These are phyloP conservation scores for Zalerion maritima DNA, from an alignment of 495 filamentous ascomycete species.

Conservation along the genomic window DNA sequence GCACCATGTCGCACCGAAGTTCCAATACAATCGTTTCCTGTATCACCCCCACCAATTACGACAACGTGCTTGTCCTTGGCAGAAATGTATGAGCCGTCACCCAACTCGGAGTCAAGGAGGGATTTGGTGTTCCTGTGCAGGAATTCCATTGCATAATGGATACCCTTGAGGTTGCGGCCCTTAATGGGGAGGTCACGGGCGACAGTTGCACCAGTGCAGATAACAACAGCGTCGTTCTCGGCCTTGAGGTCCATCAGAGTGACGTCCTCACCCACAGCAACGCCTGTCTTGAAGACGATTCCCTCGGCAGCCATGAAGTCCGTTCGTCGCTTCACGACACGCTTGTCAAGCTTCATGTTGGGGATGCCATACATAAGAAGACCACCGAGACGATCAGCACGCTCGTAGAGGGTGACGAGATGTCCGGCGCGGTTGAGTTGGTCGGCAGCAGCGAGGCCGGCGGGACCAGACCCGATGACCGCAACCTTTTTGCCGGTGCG, in stretches of 20 bases:
- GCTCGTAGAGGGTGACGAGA: constrained; percentile 86
- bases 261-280: constrained; percentile 68
- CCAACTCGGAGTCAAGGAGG: constrained; percentile 79
- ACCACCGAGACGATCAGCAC: constrained; percentile 82
- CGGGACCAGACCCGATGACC: constrained; percentile 86
- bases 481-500: constrained; percentile 87
- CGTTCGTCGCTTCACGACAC: constrained; percentile 86
- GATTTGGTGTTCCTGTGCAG: constrained; percentile 98
- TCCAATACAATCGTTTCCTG: constrained; percentile 98
- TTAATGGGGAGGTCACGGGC: constrained; percentile 91
- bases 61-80: constrained; percentile 95
- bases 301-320: constrained; percentile 95
- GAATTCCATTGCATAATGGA: constrained; percentile 99
- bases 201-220: constrained; percentile 94
- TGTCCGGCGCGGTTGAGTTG: constrained; percentile 94
- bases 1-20: constrained; percentile 96
- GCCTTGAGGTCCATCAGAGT: constrained; percentile 62
- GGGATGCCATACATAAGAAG: constrained; percentile 98
- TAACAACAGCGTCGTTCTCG: constrained; percentile 72
- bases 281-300: constrained; percentile 64
- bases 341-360: constrained; percentile 99
- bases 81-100: constrained; percentile 83
- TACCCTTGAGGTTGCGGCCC: constrained; percentile 78
- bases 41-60: constrained; percentile 97
- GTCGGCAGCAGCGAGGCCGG: constrained; percentile 84